A percentile compares a stretch with the other conserved stretches of the same genome.
Conservation (phyloP, 257 asterid species). For the Nicotiana tomentosiformis region DNA sequence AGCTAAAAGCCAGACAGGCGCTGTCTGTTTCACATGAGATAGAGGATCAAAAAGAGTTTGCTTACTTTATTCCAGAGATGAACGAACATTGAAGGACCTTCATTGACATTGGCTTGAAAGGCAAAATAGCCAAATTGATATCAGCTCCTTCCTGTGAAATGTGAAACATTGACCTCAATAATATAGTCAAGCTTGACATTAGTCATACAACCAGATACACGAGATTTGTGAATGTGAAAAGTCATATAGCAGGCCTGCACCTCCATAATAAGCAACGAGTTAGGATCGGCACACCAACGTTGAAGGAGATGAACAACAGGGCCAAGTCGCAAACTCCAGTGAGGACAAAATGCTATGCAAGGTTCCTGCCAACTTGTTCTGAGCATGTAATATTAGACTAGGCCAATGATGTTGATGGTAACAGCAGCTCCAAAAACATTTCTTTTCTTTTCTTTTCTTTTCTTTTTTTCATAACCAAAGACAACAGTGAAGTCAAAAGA, state of each 20-base stretch:
- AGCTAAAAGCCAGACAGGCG: background rate
- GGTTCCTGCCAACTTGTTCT: slow-evolving; percentile 87
- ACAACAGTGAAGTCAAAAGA: background rate
- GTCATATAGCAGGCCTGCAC: slow-evolving; percentile 20
- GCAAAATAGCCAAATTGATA: slow-evolving; percentile 53
- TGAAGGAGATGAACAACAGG: slow-evolving; percentile 76
- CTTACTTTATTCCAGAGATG: slow-evolving; percentile 70
- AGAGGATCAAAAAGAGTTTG: background rate
- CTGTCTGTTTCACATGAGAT: background rate
- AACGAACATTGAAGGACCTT: slow-evolving; percentile 83
- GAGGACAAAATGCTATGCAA: slow-evolving; percentile 86
- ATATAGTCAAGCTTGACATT: background rate
- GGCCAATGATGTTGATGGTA: background rate
- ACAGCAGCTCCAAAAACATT: background rate
- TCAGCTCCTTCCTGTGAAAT: slow-evolving; percentile 57
- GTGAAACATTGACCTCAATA: background rate
- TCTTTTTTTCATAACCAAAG: background rate
- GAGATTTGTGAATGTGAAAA: background rate
- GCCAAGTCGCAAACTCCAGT: slow-evolving; percentile 91
- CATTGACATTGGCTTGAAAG: slow-evolving; percentile 72
- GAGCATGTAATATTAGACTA: slow-evolving; percentile 20
- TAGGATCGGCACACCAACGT: slow-evolving; percentile 66
- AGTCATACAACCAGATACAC: background rate
- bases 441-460: background rate
- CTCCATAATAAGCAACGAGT: slow-evolving; percentile 82